Base-by-base conservation (phyloP, 176 grass and related monocot genomes). In the Eragrostis curvula region DNA sequence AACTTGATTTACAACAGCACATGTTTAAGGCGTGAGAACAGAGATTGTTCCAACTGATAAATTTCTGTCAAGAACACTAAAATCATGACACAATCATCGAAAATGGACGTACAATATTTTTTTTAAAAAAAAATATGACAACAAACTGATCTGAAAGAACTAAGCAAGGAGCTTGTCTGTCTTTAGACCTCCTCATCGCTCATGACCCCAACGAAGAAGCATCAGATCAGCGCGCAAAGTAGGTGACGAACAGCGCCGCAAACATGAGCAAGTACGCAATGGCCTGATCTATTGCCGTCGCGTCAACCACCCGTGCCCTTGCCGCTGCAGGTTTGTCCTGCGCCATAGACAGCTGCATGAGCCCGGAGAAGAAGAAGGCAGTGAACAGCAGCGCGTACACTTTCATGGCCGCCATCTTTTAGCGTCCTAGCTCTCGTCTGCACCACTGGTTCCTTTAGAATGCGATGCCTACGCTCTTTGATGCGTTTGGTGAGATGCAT, bases 261-360 rank as follows among this genome's bases (percentile, higher is more conserved):
- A 28, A 53, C 59, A 74, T 83, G 58, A 55, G 81, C 81, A 28
- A 12, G 47, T 51, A 83, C 30, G 46, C 81, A 46, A 74, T 43
- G 29, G 30, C 70, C 70, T 52, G 58, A 63, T 55, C 81, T 12
- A 63, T 28, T 6, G 45, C 45, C 56, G 63, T 73, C 9, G 29
- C 44, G 29, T 64, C 51, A 9, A 81, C 29, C 51, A 70, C 66
- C 66, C 58, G 15, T 9, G 6, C 70, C 58, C 14, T 8, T 13
- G n/a, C 39, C 73, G 43, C 21, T 14, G 53, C 55, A 21, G 32
- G 20, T 36, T 47, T 45, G 32, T 40, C 85, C 17, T 87, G 65
- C 65, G 66, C 65, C 66, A 67, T 48, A 36, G 56, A 53, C 18
- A 87, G 36, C 32, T 77, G 55, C 73, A 83, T 87, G 65, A 83